These are phyloP conservation scores for Aspergillus piperis DNA, from an alignment of 2,329 filamentous ascomycete species.

Conservation along the genomic window DNA sequence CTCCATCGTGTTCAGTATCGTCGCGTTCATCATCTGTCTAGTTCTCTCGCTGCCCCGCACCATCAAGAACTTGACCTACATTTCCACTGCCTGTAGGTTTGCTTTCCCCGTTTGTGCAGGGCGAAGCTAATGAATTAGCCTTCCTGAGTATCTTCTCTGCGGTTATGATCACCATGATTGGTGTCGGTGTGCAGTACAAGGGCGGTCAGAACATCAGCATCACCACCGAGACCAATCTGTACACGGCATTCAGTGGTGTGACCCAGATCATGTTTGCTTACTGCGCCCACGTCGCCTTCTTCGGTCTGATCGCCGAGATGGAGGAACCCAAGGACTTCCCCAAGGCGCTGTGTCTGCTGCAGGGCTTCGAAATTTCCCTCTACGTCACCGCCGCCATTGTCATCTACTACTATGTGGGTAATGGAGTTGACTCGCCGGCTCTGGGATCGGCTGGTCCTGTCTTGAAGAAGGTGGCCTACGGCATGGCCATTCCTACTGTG, in stretches of 20 bases:
- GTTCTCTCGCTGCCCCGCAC: conserved; percentile 63
- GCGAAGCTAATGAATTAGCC: conserved; percentile 36
- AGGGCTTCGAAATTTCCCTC: conserved; percentile 59
- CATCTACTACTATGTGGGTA: conserved; percentile 68
- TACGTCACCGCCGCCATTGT: conserved; percentile 68
- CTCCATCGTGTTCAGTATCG: conserved; percentile 63
- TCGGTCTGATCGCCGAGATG: conserved; percentile 66
- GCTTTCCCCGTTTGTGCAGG: background rate
- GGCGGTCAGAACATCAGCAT: conserved; percentile 38
- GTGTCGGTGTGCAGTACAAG: conserved; percentile 57
- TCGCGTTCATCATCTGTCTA: conserved; percentile 61
- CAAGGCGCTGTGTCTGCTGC: conserved; percentile 63
- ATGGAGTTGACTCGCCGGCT: conserved; percentile 63
- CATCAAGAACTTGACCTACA: conserved; percentile 61
- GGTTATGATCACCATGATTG: conserved; percentile 68
- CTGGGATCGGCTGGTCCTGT: conserved; percentile 61
- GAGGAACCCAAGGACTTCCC: conserved; percentile 61
- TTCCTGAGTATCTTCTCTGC: conserved; percentile 66
- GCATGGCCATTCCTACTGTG: conserved; percentile 65
- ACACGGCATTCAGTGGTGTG: conserved; percentile 61
- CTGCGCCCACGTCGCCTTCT: conserved; percentile 69
- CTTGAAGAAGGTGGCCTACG: conserved; percentile 66
- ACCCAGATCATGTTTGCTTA: conserved; percentile 72
- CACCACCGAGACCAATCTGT: conserved; percentile 48
- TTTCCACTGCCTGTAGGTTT: conserved; percentile 58